Conservation (phyloP, 345 rosid genomes). For the Mercurialis annua region DNA sequence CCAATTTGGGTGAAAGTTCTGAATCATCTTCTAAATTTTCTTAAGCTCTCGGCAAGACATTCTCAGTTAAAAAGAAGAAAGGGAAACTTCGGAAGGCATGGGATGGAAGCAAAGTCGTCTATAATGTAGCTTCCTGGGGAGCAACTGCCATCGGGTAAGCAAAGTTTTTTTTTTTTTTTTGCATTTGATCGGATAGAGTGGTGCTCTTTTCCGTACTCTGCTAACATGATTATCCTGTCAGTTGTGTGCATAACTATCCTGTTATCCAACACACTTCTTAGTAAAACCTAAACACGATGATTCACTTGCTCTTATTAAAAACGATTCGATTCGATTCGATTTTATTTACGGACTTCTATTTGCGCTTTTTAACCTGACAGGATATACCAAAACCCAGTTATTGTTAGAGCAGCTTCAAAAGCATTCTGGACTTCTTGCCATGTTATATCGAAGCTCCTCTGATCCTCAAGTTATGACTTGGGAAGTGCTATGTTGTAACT, state of each 20-base stretch:
- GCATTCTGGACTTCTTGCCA: conserved; percentile 90
- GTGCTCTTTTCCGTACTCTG: background rate
- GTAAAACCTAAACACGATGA: background rate
- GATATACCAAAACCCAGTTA: conserved; percentile 87
- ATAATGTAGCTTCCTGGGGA: conserved; percentile 97
- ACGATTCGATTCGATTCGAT: background rate
- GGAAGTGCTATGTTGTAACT: conserved; percentile 12
- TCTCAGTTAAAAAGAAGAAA: conserved; percentile 73
- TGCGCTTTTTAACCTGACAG: conserved; percentile 32
- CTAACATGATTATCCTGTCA: background rate
- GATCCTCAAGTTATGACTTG: conserved; percentile 20
- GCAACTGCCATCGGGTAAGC: conserved; percentile 91
- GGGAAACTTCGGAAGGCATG: conserved; percentile 99
- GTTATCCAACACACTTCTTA: background rate
- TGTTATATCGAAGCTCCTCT: conserved; percentile 80
- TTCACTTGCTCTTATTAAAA: background rate
- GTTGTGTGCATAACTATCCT: background rate
- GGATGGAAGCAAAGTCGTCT: conserved; percentile 96
- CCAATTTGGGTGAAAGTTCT: conserved; percentile 7
- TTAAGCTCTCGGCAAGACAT: conserved; percentile 84
- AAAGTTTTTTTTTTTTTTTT: background rate
- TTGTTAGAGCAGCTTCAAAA: conserved; percentile 69
- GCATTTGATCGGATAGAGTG: background rate
- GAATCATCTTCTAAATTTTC: conserved; percentile 15
- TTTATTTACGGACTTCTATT: background rate